A percentile compares a stretch with the other conserved stretches of the same genome.
Evolutionary conservation across 2,329 filamentous ascomycete genomes (phyloP).

Genomic region (Aspergillus sp.): DNA sequence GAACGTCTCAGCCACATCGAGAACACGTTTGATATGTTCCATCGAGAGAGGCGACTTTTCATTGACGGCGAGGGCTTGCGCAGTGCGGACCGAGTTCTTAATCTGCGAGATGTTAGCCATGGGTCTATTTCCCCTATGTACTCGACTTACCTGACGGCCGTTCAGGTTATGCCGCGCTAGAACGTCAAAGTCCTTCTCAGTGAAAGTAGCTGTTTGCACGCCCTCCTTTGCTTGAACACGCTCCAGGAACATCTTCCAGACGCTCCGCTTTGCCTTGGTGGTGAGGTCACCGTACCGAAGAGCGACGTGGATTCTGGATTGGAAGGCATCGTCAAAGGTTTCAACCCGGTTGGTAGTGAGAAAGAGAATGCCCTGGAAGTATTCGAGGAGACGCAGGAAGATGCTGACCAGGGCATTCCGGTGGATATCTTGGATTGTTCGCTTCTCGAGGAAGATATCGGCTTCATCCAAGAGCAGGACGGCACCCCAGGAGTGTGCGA

Average conservation of each 20-base stretch:
- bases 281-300: constrained; percentile 75
- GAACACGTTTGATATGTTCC: constrained; percentile 74
- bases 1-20: constrained; percentile 82
- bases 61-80: constrained; percentile 76
- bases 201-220: constrained; percentile 45
- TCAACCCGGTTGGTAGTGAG: constrained; percentile 82
- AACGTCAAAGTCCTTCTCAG: constrained; percentile 63
- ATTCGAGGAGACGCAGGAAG: constrained; percentile 82
- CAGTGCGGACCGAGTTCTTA: constrained; percentile 82
- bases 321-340: constrained; percentile 88
- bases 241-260: constrained; percentile 82
- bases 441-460: constrained; percentile 79
- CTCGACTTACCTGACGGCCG: constrained; percentile 57
- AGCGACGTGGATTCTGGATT: constrained; percentile 81
- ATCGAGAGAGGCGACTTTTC: constrained; percentile 70
- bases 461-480: constrained; percentile 83
- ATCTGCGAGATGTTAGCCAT: constrained; percentile 54
- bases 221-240: constrained; percentile 66
- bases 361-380: constrained; percentile 89
- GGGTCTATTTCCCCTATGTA: background rate
- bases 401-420: constrained; percentile 83
- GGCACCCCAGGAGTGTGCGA: constrained; percentile 82
- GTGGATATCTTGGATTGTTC: constrained; percentile 78
- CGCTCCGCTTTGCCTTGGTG: constrained; percentile 67
- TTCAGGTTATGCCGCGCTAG: constrained; percentile 69